These are phyloP conservation scores for Desmodesmus armatus DNA, from an alignment of 139 green algal genomes.

Conservation along the genomic window DNA sequence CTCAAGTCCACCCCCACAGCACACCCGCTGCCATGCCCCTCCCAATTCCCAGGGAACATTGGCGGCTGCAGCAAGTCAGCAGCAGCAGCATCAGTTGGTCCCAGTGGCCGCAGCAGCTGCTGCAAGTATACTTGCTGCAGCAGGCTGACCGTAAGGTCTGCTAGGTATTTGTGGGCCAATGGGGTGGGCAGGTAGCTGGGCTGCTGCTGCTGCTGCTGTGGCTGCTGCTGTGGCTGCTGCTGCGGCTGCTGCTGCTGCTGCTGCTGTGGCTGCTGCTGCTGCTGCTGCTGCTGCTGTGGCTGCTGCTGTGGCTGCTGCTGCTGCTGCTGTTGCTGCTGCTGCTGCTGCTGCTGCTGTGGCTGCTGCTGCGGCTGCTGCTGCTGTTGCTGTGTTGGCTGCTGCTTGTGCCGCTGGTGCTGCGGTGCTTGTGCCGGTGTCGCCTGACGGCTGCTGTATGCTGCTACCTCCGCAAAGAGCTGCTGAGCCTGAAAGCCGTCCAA, in stretches of 20 bases:
- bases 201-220: neutral
- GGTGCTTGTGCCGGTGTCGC: too few species aligned
- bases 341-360: too few species aligned
- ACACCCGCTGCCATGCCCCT: neutral
- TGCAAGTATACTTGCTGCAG: constrained; percentile 21
- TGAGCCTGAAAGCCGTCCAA: constrained; percentile 15
- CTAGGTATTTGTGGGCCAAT: constrained; percentile 11
- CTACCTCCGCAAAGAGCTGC: neutral
- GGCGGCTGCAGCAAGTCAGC: neutral
- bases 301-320: neutral
- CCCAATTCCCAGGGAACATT: constrained; percentile 25
- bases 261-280: too few species aligned
- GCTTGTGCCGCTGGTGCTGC: too few species aligned
- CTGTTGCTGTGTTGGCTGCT: neutral
- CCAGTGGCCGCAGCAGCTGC: constrained; percentile 14
- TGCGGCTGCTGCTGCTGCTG: too few species aligned
- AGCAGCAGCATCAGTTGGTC: neutral
- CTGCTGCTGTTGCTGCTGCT: neutral
- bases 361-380: neutral
- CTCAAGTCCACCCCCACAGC: constrained; percentile 9
- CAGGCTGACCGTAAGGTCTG: constrained; percentile 4
- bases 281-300: neutral
- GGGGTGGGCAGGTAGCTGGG: neutral
- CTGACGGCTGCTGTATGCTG: too few species aligned
- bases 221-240: neutral